Evolutionary conservation across 2,329 filamentous ascomycete species (phyloP).

Genomic region (Penicillium sp.): DNA sequence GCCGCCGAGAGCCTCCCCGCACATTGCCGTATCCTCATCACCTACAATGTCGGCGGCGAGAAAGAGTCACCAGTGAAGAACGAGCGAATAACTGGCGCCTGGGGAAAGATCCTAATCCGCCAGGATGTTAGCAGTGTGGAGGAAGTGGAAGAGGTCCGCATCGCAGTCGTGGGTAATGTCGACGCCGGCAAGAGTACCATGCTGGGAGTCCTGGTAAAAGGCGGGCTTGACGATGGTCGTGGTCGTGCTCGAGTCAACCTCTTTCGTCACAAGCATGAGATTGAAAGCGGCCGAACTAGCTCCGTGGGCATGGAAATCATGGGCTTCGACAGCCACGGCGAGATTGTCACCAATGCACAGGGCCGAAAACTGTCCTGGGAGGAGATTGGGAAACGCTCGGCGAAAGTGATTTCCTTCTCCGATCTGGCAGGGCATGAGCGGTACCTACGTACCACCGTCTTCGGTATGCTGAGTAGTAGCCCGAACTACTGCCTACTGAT

Average conservation of each 20-base stretch:
- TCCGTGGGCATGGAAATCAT: conserved; percentile 99
- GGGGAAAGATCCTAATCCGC: conserved; percentile 81
- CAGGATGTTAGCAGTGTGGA: conserved; percentile 68
- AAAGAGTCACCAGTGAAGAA: conserved; percentile 63
- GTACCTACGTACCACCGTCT: conserved; percentile 92
- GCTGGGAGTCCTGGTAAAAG: conserved; percentile 91
- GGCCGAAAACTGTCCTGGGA: conserved; percentile 92
- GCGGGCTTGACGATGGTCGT: conserved; percentile 87
- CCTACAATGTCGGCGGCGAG: conserved; percentile 79
- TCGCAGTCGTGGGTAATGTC: conserved; percentile 96
- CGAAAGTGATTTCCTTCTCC: conserved; percentile 95
- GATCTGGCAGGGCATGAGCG: conserved; percentile 93
- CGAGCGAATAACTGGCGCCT: conserved; percentile 66
- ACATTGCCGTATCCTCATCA: conserved; percentile 76
- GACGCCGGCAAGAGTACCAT: conserved; percentile 97
- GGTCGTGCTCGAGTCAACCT: conserved; percentile 91
- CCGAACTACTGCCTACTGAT: conserved; percentile 97
- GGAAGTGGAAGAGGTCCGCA: conserved; percentile 88
- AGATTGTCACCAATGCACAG: conserved; percentile 75
- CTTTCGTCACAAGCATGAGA: conserved; percentile 96
- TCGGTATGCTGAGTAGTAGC: conserved; percentile 87
- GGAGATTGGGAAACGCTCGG: conserved; percentile 87
- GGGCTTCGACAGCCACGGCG: conserved; percentile 84
- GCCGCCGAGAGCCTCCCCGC: conserved; percentile 63
- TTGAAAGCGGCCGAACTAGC: conserved; percentile 90